Conservation (phyloP, 228 moss, liverwort and hornwort species). For the Sphagnum fallax region DNA sequence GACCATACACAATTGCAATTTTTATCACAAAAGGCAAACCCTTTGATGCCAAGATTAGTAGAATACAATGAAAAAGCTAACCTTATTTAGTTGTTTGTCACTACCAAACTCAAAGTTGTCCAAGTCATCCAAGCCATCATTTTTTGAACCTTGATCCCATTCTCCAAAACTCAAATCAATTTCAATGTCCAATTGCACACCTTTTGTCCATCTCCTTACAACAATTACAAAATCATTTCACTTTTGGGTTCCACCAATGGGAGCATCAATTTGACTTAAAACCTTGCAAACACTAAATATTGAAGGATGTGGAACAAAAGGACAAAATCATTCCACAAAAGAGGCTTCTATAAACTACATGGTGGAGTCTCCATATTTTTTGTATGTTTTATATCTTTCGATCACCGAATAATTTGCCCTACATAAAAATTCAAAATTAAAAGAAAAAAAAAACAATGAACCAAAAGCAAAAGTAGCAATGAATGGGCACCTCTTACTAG, state of each 20-base stretch:
- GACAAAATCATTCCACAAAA: too few relatives aligned
- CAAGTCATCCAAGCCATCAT: conserved; percentile 54
- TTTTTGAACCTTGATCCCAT: conserved; percentile 52
- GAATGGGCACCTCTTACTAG: conserved; percentile 39
- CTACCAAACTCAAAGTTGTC: conserved; percentile 50
- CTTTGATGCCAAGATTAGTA: too few relatives aligned
- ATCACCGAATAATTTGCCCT: too few relatives aligned
- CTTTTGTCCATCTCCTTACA: conserved; percentile 27
- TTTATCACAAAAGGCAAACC: too few relatives aligned
- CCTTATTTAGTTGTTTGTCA: conserved; percentile 28
- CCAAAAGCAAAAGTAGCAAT: not conserved
- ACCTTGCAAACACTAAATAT: too few relatives aligned
- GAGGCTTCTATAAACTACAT: too few relatives aligned
- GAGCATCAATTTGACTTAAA: not conserved
- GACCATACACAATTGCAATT: too few relatives aligned
- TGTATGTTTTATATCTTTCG: too few relatives aligned
- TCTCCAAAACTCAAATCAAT: conserved; percentile 49
- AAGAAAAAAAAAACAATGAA: not conserved
- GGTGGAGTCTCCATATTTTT: too few relatives aligned
- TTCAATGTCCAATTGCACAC: conserved; percentile 28
- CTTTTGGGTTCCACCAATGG: conserved; percentile 7
- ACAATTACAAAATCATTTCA: too few relatives aligned
- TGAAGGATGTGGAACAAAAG: too few relatives aligned
- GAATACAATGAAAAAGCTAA: too few relatives aligned
- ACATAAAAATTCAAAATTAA: not conserved